Conservation (phyloP, 2,329 filamentous ascomycete species). For the Chrysoporthe cubensis region DNA sequence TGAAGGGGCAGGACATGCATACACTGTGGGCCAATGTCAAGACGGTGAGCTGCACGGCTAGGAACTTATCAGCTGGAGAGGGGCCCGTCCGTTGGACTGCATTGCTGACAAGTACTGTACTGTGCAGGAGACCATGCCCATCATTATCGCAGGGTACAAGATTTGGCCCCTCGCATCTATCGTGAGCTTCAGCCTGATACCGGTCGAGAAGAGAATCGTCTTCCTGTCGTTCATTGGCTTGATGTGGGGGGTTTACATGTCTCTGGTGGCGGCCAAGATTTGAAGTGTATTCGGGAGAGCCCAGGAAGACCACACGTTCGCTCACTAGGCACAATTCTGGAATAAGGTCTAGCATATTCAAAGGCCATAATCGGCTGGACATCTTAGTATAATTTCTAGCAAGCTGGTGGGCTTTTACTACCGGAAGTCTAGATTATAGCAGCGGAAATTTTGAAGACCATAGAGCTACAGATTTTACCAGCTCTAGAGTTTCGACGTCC, state of each 20-base stretch:
- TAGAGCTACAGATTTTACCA: no score
- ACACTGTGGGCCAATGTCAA: constrained; percentile 46
- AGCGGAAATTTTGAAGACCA: no score
- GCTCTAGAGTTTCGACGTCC: no score
- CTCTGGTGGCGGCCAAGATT: constrained; percentile 45
- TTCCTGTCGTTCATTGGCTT: constrained; percentile 54
- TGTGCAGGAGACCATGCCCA: constrained; percentile 48
- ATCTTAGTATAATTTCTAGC: no score
- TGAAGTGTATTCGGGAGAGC: background rate
- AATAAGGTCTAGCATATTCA: no score
- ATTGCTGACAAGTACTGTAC: background rate
- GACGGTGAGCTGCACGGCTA: constrained; percentile 33
- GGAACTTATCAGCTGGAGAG: background rate
- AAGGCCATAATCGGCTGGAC: no score
- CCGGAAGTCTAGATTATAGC: no score
- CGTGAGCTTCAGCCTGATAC: constrained; percentile 53
- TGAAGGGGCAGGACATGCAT: constrained; percentile 44
- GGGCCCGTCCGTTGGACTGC: background rate
- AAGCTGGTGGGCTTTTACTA: no score
- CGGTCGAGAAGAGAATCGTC: constrained; percentile 53
- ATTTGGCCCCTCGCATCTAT: constrained; percentile 57
- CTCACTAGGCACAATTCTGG: no score
- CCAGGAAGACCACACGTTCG: no score
- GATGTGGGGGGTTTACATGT: constrained; percentile 57
- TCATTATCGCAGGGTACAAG: constrained; percentile 55